phyloP scores from a whole-genome alignment of 331 rosid genomes.

The Dryas integrifolia region DNA sequence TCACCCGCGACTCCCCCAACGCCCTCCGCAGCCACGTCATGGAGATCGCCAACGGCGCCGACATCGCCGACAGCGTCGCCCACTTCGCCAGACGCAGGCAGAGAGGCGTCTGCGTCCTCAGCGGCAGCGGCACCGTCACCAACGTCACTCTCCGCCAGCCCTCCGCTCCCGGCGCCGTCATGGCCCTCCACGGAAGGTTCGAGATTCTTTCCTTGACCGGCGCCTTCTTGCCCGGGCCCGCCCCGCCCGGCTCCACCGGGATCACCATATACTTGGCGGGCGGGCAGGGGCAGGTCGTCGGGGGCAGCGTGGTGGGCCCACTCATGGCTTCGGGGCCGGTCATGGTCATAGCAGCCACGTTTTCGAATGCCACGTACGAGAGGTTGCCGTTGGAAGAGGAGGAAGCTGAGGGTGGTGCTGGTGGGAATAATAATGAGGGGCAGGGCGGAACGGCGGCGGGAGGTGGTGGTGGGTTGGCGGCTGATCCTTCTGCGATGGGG shows the following conservation, averaged over 20 bases:
- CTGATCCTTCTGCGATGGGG: constrained; percentile 41
- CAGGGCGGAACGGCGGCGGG: constrained; percentile 18
- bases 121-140: constrained; percentile 56
- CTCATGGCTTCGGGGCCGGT: constrained; percentile 68
- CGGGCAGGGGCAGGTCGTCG: constrained; percentile 75
- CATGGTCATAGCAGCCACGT: constrained; percentile 70
- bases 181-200: constrained; percentile 63
- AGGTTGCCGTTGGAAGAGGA: constrained; percentile 63
- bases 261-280: constrained; percentile 65
- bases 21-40: constrained; percentile 74
- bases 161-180: constrained; percentile 41
- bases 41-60: constrained; percentile 65
- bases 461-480: constrained; percentile 35
- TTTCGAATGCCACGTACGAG: constrained; percentile 66
- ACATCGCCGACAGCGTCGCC: constrained; percentile 47
- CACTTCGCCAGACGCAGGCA: constrained; percentile 62
- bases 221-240: constrained; percentile 57
- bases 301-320: constrained; percentile 65
- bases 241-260: constrained; percentile 52
- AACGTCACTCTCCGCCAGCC: constrained; percentile 70
- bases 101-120: constrained; percentile 60
- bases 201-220: constrained; percentile 67
- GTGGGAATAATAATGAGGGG: constrained; percentile 21
- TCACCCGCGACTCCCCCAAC: constrained; percentile 76
- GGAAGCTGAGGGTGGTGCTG: constrained; percentile 31